phyloP scores from a whole-genome alignment of 2,329 filamentous ascomycete species.

The Aspergillus luchuensis region DNA sequence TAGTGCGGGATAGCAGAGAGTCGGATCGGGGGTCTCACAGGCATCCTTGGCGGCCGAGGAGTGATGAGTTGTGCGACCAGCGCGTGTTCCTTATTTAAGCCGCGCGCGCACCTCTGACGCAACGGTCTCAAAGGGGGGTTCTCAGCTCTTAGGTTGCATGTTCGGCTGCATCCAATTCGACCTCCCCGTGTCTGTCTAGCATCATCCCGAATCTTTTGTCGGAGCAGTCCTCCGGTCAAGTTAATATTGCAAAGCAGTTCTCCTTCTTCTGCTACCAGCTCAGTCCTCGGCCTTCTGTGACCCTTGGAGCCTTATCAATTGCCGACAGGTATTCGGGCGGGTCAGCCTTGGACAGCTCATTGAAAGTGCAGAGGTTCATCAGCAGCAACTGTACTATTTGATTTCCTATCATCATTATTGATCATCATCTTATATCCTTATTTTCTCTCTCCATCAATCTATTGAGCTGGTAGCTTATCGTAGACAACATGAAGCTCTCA shows the following conservation, averaged over 20 bases:
- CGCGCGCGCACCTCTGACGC: slow-evolving; percentile 5
- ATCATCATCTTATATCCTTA: not conserved
- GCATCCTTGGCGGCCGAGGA: not conserved
- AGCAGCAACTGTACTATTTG: not conserved
- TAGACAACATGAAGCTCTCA: slow-evolving; percentile 39
- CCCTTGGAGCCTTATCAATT: not conserved
- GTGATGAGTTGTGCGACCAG: not conserved
- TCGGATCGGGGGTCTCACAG: not conserved
- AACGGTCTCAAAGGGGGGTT: slow-evolving; percentile 1
- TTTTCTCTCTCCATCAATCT: not conserved
- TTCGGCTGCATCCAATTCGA: not conserved
- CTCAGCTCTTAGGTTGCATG: not conserved
- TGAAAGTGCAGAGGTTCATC: not conserved
- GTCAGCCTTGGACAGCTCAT: not conserved
- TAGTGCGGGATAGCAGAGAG: not conserved
- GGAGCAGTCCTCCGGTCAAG: not conserved
- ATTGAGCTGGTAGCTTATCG: not conserved
- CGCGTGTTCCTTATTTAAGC: slow-evolving; percentile 7
- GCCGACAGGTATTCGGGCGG: not conserved
- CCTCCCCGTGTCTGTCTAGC: not conserved
- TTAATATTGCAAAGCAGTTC: not conserved
- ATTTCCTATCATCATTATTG: not conserved
- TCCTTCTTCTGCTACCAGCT: not conserved
- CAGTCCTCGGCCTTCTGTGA: not conserved
- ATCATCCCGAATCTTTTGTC: not conserved